A percentile compares a stretch with the other conserved stretches of the same genome.
Evolutionary conservation across 768 basidiomycete genomes (phyloP).

Genomic region (Suillus lakei): DNA sequence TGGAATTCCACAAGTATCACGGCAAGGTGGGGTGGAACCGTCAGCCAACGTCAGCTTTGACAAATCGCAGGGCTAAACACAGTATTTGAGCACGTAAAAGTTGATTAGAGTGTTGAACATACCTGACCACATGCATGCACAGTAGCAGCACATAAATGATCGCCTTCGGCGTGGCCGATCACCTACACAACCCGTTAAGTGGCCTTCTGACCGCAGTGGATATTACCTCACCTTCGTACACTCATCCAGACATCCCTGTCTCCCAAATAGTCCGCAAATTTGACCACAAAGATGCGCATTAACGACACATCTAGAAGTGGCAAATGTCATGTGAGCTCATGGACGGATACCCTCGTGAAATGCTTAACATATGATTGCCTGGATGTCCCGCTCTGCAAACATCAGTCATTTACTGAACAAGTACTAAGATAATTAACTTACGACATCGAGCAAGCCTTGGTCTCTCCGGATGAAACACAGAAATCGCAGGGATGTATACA

Average conservation of each 20-base stretch:
- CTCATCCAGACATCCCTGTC: conserved; percentile 52
- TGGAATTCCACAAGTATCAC: conserved; percentile 46
- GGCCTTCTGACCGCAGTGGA: not conserved
- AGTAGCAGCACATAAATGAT: conserved; percentile 57
- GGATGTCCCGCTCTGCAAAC: conserved; percentile 57
- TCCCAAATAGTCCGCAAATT: conserved; percentile 49
- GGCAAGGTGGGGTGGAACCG: conserved; percentile 44
- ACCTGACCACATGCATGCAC: conserved; percentile 62
- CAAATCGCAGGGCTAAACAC: conserved; percentile 49
- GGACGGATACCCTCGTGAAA: not conserved
- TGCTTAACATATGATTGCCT: conserved; percentile 53
- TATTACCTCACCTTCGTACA: conserved; percentile 52
- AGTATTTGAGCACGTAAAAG: not conserved
- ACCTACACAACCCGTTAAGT: conserved; percentile 36
- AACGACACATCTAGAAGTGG: conserved; percentile 49
- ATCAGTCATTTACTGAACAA: not conserved
- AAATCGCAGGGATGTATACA: conserved; percentile 52
- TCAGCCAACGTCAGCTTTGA: conserved; percentile 32
- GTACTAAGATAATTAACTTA: conserved; percentile 34
- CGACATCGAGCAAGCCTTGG: conserved; percentile 50
- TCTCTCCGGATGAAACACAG: conserved; percentile 35
- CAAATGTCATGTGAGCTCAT: not conserved
- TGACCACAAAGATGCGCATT: conserved; percentile 59
- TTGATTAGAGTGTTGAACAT: not conserved
- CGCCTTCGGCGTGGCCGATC: conserved; percentile 49